Evolutionary conservation across 2,329 filamentous ascomycete genomes (phyloP).

Genomic region (Hymenoscyphus fructigenus): DNA sequence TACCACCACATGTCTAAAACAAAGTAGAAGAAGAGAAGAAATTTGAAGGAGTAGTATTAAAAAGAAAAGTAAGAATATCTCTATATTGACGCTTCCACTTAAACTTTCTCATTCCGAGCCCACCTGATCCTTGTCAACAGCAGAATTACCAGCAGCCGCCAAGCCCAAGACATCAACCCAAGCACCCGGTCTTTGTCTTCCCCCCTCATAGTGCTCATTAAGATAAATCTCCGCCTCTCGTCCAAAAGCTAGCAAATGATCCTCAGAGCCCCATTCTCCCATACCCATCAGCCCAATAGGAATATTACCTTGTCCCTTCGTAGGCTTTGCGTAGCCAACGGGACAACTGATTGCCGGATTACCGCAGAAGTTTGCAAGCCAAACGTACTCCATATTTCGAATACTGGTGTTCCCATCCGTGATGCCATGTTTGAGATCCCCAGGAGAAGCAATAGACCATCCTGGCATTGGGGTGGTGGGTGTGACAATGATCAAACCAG

Average conservation of each 20-base stretch:
- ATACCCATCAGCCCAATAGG: conserved; percentile 63
- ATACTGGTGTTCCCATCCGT: conserved; percentile 72
- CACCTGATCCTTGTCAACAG: not conserved
- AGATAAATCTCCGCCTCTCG: conserved; percentile 56
- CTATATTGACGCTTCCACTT: not conserved
- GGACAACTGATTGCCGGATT: conserved; percentile 74
- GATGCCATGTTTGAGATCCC: conserved; percentile 67
- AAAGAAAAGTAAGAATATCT: too few relatives aligned
- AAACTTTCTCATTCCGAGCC: not conserved
- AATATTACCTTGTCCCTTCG: conserved; percentile 47
- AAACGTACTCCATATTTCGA: conserved; percentile 82
- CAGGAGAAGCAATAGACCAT: conserved; percentile 59
- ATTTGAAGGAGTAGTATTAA: too few relatives aligned
- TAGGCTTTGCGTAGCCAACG: conserved; percentile 61
- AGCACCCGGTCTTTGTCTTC: conserved; percentile 49
- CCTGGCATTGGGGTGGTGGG: conserved; percentile 76
- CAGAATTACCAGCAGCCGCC: conserved; percentile 28
- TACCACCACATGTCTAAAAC: too few relatives aligned
- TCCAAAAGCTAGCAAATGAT: conserved; percentile 61
- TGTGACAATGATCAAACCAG: conserved; percentile 74
- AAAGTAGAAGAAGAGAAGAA: too few relatives aligned
- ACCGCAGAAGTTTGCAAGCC: conserved; percentile 79
- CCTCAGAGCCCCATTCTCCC: conserved; percentile 67
- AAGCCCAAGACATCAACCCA: conserved; percentile 58
- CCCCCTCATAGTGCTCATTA: conserved; percentile 46